Base-by-base conservation (phyloP, 805 yeast genomes). In the Candida adriatica region DNA sequence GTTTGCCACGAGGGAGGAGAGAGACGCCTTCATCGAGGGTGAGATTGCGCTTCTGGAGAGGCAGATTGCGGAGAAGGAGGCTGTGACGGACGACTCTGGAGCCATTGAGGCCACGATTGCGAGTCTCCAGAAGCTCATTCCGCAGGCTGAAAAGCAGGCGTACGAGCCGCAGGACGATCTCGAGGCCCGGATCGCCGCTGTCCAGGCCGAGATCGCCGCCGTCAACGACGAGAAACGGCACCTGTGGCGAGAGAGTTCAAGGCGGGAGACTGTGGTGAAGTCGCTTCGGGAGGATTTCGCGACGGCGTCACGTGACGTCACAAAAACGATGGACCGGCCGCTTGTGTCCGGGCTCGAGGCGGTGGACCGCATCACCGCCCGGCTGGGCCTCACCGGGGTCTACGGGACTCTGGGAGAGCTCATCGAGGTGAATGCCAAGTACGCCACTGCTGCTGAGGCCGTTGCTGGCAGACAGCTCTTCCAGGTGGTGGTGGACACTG, bases 381-480 rank as follows among this genome's bases (percentile, higher is more conserved):
- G 68, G 33, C 58, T 87, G 27, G 75, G 75, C 6, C 54, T 90
- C 22, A 57, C 58, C 2, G 70, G 76, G 13, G 94, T 86, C 8
- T 77, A 72, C 56, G 98, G 98, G 0, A 79, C 94, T 1, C 56
- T 92, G 13, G 92, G 94, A 24, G 95, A 87, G 41, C 62, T 92
- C 19, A 80, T 92, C 31, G 69, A 69, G 35, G 90, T 85, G 4
- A 80, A 80, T 42, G 87, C 81, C 33, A 83, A 83, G 48, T 88
- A 85, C 51, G 79, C 79, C 49, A 70, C 77, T 1, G 95, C 96
- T 1, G 84, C 79, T 2, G 97, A 92, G 52, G 88, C 82, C 2
- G 72, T 86, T 29, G 96, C 94, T 15, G 96, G 96, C 1, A 77
- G 73, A 38, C 71, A 94, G 3, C 59, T 92, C 31, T 88, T 87